Conservation (phyloP, 108 stramenopile species). For the Cyclotella cryptica region DNA sequence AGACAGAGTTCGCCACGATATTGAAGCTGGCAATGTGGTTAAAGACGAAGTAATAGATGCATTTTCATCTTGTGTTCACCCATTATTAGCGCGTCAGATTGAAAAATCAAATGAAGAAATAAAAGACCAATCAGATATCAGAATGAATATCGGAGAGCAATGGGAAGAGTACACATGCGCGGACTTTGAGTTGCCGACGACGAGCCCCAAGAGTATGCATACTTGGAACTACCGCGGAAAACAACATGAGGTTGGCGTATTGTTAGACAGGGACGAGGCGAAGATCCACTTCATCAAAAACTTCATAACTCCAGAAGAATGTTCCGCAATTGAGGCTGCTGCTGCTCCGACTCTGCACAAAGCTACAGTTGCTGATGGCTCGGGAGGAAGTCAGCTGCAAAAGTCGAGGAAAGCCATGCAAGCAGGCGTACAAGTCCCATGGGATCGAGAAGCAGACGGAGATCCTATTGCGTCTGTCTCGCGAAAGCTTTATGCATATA, state of each 20-base stretch:
- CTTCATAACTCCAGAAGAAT: constrained; percentile 87
- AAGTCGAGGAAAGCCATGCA: constrained; percentile 84
- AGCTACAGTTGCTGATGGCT: constrained; percentile 88
- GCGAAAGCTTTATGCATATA: constrained; percentile 73
- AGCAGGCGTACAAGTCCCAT: constrained; percentile 80
- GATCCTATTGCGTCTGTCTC: constrained; percentile 69
- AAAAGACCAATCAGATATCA: constrained; percentile 55
- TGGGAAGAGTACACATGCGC: constrained; percentile 86
- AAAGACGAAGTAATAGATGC: constrained; percentile 31
- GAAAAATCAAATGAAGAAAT: constrained; percentile 63
- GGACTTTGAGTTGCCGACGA: constrained; percentile 61
- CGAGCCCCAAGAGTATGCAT: constrained; percentile 43
- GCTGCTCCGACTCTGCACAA: constrained; percentile 66
- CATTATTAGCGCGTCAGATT: constrained; percentile 46
- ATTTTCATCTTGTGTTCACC: constrained; percentile 33
- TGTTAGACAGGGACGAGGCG: constrained; percentile 66
- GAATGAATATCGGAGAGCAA: constrained; percentile 50
- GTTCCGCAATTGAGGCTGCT: constrained; percentile 69
- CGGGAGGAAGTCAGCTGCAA: constrained; percentile 67
- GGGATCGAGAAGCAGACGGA: constrained; percentile 74
- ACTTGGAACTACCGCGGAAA: constrained; percentile 47
- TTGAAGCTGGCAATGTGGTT: constrained; percentile 13
- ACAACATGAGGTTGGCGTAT: constrained; percentile 47
- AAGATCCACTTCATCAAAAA: constrained; percentile 79
- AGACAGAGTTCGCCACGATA: constrained; percentile 19